Conservation (phyloP, 2,329 filamentous ascomycete genomes). For the Cladosporium velox region DNA sequence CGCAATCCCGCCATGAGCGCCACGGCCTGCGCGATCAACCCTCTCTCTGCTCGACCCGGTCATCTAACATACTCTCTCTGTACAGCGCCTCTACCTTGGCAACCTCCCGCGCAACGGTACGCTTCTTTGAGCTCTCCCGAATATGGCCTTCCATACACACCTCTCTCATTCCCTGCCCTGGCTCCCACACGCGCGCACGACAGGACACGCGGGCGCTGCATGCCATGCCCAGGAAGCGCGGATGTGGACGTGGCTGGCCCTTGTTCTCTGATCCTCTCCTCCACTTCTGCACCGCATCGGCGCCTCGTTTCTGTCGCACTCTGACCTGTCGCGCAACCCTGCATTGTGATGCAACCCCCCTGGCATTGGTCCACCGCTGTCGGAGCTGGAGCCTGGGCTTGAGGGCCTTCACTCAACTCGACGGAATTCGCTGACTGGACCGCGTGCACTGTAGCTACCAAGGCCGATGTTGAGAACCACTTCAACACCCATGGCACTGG, state of each 20-base stretch:
- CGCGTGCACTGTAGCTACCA: constrained; percentile 70
- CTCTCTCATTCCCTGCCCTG: constrained; percentile 20
- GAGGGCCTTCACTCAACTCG: constrained; percentile 9
- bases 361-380: constrained; percentile 17
- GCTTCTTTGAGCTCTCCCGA: constrained; percentile 40
- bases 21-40: not conserved
- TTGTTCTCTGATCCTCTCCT: constrained; percentile 2
- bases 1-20: not conserved
- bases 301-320: constrained; percentile 16
- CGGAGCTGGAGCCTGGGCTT: constrained; percentile 22
- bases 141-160: constrained; percentile 4
- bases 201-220: constrained; percentile 20
- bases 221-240: constrained; percentile 18
- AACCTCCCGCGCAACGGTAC: constrained; percentile 96
- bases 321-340: constrained; percentile 14
- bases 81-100: constrained; percentile 74
- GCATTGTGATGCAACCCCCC: constrained; percentile 10
- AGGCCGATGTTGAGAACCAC: constrained; percentile 93
- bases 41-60: constrained; percentile 8
- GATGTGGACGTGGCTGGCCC: constrained; percentile 20
- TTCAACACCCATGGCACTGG: constrained; percentile 95
- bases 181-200: constrained; percentile 21
- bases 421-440: constrained; percentile 47
- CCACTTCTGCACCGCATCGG: constrained; percentile 13
- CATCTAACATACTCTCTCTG: constrained; percentile 15